phyloP scores from a whole-genome alignment of 805 yeast species.

The Candida ortonii region DNA sequence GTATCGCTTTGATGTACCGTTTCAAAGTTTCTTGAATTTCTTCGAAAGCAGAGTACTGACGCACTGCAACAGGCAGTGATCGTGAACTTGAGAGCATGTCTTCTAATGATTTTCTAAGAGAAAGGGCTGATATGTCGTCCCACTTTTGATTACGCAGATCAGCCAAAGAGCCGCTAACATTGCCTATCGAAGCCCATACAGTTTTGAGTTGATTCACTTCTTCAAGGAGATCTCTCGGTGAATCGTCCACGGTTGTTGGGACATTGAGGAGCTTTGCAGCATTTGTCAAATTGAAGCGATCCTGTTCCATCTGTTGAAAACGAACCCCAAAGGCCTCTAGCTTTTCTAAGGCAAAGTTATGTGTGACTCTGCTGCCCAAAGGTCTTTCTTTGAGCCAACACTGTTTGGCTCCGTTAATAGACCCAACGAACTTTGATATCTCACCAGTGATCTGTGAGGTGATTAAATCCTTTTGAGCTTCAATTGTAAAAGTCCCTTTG shows the following conservation, averaged over 20 bases:
- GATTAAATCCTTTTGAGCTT: slow-evolving; percentile 39
- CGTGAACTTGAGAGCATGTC: slow-evolving; percentile 45
- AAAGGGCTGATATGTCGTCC: slow-evolving; percentile 44
- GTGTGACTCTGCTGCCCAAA: slow-evolving; percentile 38
- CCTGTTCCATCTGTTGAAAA: slow-evolving; percentile 12
- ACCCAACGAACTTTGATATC: slow-evolving; percentile 33
- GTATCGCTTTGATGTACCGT: slow-evolving; percentile 36
- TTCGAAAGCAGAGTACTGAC: slow-evolving; percentile 69
- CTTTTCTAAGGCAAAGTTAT: slow-evolving; percentile 42
- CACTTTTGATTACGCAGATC: slow-evolving; percentile 45
- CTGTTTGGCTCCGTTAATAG: slow-evolving; percentile 29
- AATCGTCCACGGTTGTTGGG: slow-evolving; percentile 28
- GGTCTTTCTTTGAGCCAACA: slow-evolving; percentile 54
- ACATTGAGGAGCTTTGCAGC: slow-evolving; percentile 37
- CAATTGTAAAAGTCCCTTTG: slow-evolving; percentile 26
- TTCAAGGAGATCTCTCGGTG: slow-evolving; percentile 33
- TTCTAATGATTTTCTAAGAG: slow-evolving; percentile 48
- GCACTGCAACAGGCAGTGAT: slow-evolving; percentile 52
- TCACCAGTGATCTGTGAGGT: slow-evolving; percentile 45
- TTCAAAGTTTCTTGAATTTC: slow-evolving; percentile 49
- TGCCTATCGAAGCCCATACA: slow-evolving; percentile 63
- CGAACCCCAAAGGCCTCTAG: slow-evolving; percentile 30
- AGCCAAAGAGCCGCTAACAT: slow-evolving; percentile 46
- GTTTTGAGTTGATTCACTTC: slow-evolving; percentile 56
- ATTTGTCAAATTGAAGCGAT: slow-evolving; percentile 22